These are phyloP conservation scores for Leishmania mexicana DNA, from an alignment of 208 protist genomes.

Conservation along the genomic window DNA sequence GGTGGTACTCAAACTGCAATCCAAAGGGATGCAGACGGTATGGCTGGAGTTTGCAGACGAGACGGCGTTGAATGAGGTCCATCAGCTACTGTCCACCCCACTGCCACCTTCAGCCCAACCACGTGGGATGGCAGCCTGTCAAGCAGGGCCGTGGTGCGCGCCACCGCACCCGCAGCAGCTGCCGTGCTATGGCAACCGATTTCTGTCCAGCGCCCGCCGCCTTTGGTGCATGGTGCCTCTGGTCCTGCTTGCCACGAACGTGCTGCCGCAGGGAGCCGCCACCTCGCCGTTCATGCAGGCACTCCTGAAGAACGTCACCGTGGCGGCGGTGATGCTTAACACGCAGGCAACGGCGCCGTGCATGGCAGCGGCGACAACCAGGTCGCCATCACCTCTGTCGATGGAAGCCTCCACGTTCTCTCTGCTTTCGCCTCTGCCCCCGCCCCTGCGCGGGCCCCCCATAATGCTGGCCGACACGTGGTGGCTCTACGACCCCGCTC, in stretches of 20 bases:
- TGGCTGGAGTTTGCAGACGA: slow-evolving; percentile 39
- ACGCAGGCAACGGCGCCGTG: neutral
- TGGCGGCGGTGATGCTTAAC: slow-evolving; percentile 31
- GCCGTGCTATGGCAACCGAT: slow-evolving; percentile 38
- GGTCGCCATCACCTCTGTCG: neutral
- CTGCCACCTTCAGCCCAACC: slow-evolving; percentile 8
- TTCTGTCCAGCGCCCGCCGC: slow-evolving; percentile 50
- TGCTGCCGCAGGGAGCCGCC: slow-evolving; percentile 31
- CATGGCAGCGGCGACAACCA: neutral
- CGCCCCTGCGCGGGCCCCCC: neutral
- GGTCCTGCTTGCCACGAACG: slow-evolving; percentile 36
- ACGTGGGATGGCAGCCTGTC: too few species aligned
- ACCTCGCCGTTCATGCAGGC: slow-evolving; percentile 38
- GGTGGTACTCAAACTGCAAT: slow-evolving; percentile 30
- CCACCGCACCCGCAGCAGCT: neutral
- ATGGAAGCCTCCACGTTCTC: neutral
- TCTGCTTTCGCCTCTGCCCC: neutral
- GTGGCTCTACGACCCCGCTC: slow-evolving; percentile 52
- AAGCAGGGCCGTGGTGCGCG: neutral
- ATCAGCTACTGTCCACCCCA: slow-evolving; percentile 23
- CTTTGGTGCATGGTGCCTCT: slow-evolving; percentile 47
- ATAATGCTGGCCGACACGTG: slow-evolving; percentile 34
- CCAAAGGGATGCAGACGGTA: slow-evolving; percentile 28
- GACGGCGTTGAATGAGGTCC: slow-evolving; percentile 22
- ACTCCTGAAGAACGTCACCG: slow-evolving; percentile 45